phyloP scores from a whole-genome alignment of 495 filamentous ascomycete genomes.

The Letharia lupina region DNA sequence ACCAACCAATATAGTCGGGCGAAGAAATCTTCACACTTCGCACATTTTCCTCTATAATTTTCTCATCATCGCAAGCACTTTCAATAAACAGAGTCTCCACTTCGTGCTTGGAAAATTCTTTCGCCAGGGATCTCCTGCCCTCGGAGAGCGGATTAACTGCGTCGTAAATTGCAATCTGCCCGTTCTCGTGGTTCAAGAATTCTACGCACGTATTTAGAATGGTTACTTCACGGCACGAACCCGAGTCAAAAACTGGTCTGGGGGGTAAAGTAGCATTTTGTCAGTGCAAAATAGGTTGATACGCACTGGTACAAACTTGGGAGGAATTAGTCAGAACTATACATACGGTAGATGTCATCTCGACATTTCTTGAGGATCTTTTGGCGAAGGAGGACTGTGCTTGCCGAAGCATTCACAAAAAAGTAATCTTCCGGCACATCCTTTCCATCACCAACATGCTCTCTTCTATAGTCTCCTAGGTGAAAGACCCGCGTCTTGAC shows the following conservation, averaged over 20 bases:
- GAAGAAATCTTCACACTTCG: constrained; percentile 95
- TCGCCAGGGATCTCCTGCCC: constrained; percentile 79
- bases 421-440: constrained; percentile 98
- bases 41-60: constrained; percentile 94
- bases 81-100: constrained; percentile 97
- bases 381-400: constrained; percentile 80
- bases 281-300: background rate
- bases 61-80: constrained; percentile 84
- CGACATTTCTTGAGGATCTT: constrained; percentile 97
- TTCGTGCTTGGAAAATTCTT: constrained; percentile 93
- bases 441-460: constrained; percentile 74
- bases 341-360: constrained; percentile 74
- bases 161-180: constrained; percentile 97
- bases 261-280: background rate
- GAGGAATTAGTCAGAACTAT: background rate
- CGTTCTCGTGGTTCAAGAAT: constrained; percentile 93
- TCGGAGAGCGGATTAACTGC: constrained; percentile 87
- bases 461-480: constrained; percentile 90
- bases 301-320: background rate
- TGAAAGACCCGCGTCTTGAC: constrained; percentile 98
- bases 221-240: background rate
- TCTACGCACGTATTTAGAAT: constrained; percentile 22
- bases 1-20: constrained; percentile 80
- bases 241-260: background rate
- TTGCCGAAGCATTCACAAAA: constrained; percentile 80